Conservation (phyloP, 169 alveolate species). For the Babesia bovis region DNA sequence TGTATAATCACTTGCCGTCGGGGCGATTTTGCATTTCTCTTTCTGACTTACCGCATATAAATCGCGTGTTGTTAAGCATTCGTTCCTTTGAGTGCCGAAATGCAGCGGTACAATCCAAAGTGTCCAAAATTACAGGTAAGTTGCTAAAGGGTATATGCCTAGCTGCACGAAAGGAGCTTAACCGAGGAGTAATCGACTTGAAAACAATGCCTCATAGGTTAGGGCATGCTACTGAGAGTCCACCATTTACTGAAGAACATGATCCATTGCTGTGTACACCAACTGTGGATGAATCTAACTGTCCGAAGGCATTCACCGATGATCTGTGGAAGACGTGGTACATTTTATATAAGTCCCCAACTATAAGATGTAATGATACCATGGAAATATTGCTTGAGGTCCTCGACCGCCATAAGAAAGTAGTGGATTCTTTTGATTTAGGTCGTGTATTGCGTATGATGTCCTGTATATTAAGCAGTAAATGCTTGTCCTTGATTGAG, state of each 20-base stretch:
- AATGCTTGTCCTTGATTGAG: not conserved
- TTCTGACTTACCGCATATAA: not conserved
- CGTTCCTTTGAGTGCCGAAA: not conserved
- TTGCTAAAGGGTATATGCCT: not conserved
- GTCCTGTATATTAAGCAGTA: not conserved
- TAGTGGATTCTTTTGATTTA: constrained; percentile 1
- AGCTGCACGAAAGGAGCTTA: not conserved
- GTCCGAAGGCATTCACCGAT: too few species aligned
- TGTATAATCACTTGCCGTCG: not conserved
- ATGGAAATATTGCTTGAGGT: constrained; percentile 3
- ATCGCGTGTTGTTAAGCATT: not conserved
- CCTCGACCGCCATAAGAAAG: not conserved
- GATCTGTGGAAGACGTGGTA: constrained; percentile 34
- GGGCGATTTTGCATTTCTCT: too few species aligned
- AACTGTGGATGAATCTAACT: not conserved
- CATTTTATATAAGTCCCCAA: not conserved
- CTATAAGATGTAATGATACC: not conserved
- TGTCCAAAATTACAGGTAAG: not conserved
- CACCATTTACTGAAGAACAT: not conserved
- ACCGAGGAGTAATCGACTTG: constrained; percentile 20
- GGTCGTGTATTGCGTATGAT: constrained; percentile 12
- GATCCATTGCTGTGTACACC: not conserved
- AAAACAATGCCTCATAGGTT: not conserved
- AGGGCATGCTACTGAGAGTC: too few species aligned
- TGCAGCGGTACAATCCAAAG: not conserved